phyloP scores from a whole-genome alignment of 331 rosid species.

The Cydonia oblonga region DNA sequence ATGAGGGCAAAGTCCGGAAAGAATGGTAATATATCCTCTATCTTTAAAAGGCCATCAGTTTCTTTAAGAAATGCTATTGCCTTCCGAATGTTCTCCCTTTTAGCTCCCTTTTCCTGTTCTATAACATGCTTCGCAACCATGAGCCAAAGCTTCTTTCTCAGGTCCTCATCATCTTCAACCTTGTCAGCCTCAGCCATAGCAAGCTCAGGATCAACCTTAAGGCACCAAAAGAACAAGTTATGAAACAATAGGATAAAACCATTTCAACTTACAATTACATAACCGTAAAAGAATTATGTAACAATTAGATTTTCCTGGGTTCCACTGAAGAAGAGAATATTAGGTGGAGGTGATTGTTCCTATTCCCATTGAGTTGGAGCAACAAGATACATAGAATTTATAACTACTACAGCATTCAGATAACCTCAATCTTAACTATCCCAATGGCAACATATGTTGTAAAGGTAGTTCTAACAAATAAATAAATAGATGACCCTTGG shows the following conservation, averaged over 20 bases:
- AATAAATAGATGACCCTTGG: not conserved
- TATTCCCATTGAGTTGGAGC: not conserved
- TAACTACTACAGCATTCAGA: not conserved
- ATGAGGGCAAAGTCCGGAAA: conserved; percentile 94
- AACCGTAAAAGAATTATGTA: not conserved
- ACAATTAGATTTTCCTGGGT: not conserved
- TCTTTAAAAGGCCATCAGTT: conserved; percentile 93
- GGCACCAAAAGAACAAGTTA: conserved; percentile 14
- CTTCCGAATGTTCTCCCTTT: conserved; percentile 93
- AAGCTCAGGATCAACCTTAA: conserved; percentile 90
- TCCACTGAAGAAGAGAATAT: not conserved
- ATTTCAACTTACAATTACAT: not conserved
- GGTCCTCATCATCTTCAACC: conserved; percentile 95
- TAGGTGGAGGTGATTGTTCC: not conserved
- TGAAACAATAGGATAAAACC: not conserved
- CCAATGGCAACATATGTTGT: not conserved
- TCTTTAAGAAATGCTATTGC: conserved; percentile 98
- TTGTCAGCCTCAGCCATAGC: conserved; percentile 99
- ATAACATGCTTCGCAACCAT: conserved; percentile 97
- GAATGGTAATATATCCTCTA: conserved; percentile 91
- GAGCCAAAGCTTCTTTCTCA: conserved; percentile 98
- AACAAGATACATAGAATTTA: not conserved
- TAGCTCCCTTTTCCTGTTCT: conserved; percentile 90
- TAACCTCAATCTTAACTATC: not conserved
- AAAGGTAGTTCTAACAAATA: not conserved